phyloP scores from a whole-genome alignment of 805 yeast genomes.

The Zygosaccharomyces rouxii region DNA sequence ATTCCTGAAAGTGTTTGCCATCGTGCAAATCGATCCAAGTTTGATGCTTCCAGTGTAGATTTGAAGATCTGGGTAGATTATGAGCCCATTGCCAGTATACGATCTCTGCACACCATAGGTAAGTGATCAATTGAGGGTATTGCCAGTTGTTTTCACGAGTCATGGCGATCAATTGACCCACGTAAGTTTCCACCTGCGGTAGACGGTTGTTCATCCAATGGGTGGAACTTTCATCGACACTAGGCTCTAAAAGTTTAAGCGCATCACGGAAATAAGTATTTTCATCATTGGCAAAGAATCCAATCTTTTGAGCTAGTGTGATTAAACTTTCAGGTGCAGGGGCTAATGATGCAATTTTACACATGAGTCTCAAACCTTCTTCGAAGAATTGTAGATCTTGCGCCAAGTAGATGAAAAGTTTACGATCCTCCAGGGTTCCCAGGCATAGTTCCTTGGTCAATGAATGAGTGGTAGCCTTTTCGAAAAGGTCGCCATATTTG shows the following conservation, averaged over 20 bases:
- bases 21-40: constrained; percentile 53
- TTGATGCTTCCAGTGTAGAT: constrained; percentile 43
- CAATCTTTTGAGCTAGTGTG: constrained; percentile 46
- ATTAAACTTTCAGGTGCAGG: constrained; percentile 39
- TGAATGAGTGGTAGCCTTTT: constrained; percentile 37
- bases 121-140: constrained; percentile 43
- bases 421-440: constrained; percentile 43
- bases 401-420: constrained; percentile 41
- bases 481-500: constrained; percentile 26
- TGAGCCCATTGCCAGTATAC: constrained; percentile 53
- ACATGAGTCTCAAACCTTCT: constrained; percentile 40
- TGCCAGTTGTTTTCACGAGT: constrained; percentile 25
- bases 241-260: constrained; percentile 23
- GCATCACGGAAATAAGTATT: constrained; percentile 44
- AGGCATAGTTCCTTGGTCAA: constrained; percentile 44
- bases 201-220: constrained; percentile 14
- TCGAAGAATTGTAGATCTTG: constrained; percentile 50
- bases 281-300: constrained; percentile 46
- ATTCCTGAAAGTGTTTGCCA: constrained; percentile 43
- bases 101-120: constrained; percentile 45
- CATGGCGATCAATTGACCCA: constrained; percentile 35
- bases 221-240: constrained; percentile 12
- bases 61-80: constrained; percentile 29
- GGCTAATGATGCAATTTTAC: constrained; percentile 43
- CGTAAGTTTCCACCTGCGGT: constrained; percentile 39